Base-by-base conservation (phyloP, 177 flowering plant species). In the Telopea speciosissima region DNA sequence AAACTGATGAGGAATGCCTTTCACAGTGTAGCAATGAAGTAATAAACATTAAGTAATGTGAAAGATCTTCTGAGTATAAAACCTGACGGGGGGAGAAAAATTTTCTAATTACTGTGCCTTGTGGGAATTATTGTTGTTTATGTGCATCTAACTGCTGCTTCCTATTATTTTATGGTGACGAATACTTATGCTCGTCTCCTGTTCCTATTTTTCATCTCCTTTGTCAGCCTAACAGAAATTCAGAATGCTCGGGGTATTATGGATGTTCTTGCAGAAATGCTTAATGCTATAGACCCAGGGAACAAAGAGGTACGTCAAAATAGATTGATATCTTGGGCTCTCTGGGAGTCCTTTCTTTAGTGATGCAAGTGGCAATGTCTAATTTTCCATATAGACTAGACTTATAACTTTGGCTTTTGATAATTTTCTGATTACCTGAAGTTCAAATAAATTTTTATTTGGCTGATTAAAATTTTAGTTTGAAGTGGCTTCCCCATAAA, bases 231-330 rank as follows among this genome's bases (percentile, higher is more conserved):
- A 88, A 72, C 93, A 52, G 99, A 95, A 81, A 88, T 95, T 78
- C 99, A 95, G 79, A 93, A 91, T 85, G 99, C 96, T 19, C 93
- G 93, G 40, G 97, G 98, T 68, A 91, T 93, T 59, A 87, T 95
- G 96, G 98, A 95, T 83, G 99, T 95, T 68, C 93, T 95, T 74
- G 72, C 98, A 9, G 98, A 95, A 83, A 95, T 95, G 99, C 81
- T 95, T 69, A 95, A 45, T 85, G 99, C 99, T 71, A 62, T 95
- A 71, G 97, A 89, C 74, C 98, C 95, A 22, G 86, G 81, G 54
- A 93, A 91, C 79, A 93, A 81, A 78, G 99, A 89, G 96, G 99
- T 95, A 85, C 36, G 13, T 36, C 13, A 19, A 24, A 52, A 11
- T n/a, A 58, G 59, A 24, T 26, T 19, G 60, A 68, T n/a, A 26